phyloP scores from a whole-genome alignment of 192 early-diverging fungal species.

The Piromyces finnis region DNA sequence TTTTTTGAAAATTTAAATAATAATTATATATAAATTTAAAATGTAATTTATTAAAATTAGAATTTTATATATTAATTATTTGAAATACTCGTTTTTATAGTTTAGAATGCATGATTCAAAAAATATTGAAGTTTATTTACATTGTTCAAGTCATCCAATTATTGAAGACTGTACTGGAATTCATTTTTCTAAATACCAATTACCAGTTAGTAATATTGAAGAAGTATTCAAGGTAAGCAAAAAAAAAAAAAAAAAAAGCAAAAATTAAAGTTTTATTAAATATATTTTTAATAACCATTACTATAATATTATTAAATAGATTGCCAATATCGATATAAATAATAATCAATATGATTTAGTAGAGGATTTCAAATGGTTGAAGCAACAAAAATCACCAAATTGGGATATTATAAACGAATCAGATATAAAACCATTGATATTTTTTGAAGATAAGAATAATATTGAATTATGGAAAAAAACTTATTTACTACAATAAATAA shows the following conservation, averaged over 20 bases:
- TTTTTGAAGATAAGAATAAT: not conserved
- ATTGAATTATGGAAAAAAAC: not conserved
- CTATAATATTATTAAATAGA: not conserved
- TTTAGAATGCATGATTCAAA: conserved; percentile 64
- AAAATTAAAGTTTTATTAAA: too few relatives aligned
- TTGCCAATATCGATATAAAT: conserved; percentile 8
- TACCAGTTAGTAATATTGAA: conserved; percentile 18
- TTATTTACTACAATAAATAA: not conserved
- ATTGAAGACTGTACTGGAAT: conserved; percentile 62
- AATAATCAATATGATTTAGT: conserved; percentile 37
- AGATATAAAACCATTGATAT: not conserved
- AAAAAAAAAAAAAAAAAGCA: not conserved
- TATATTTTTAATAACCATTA: too few relatives aligned
- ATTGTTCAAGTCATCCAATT: conserved; percentile 62
- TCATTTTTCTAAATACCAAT: conserved; percentile 31
- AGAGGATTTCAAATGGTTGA: conserved; percentile 87
- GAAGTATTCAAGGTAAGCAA: conserved; percentile 7
- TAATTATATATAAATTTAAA: not conserved
- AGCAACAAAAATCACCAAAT: conserved; percentile 56
- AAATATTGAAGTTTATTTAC: conserved; percentile 40
- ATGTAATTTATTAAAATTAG: too few relatives aligned
- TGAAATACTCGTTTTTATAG: conserved; percentile 9
- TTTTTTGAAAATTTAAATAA: not conserved
- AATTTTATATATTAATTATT: not conserved
- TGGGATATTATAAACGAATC: conserved; percentile 32